Evolutionary conservation across 495 filamentous ascomycete genomes (phyloP), one percentile per base, ranked within the genome.

Genomic region (Trichoderma erinaceum): DNA sequence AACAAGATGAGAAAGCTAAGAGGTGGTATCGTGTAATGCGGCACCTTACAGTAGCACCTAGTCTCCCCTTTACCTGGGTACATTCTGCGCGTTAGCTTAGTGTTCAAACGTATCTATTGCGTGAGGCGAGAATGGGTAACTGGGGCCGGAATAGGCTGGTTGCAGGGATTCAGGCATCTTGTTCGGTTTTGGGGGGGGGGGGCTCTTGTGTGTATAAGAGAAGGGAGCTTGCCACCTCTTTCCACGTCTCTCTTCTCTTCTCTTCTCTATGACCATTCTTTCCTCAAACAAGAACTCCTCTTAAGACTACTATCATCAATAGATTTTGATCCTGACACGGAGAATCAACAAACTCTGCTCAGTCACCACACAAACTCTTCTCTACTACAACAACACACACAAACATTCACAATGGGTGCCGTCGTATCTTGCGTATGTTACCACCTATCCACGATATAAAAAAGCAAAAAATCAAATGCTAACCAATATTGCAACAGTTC

Each of bases 341-440:
- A 38, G 35, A 7, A 38, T 38, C 35, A 38, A 10, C 35, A 38
- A 0, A 38, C 35, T 6, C 38, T 41, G 35, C 29, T 25, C 41
- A n/a, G 41, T 16, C 44, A 16, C 18, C 44, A n/a, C 44, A 16
- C 27, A 32, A 35, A 32, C 16, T 2, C 13, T 52, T 21, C 35
- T 27, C 25, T 35, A 15, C 43, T 5, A 52, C 25, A 68, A 58
- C 58, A 66, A 58, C 41, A 68, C 65, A 69, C 65, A 43, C 41
- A 66, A 41, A 52, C 52, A 74, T 67, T 75, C 83, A 91, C 81
- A 75, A 98, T 98, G 94, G 94, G 94, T 81, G 93, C 91, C 80
- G 91, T 97, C 77, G 85, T 96, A 69, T 97, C 92, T 79, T 97
- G 94, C 73, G 94, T 98, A 23, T 44, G 65, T 63, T 63, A 69